phyloP scores from a whole-genome alignment of 2,329 filamentous ascomycete genomes.

The Botrytis pseudocinerea region DNA sequence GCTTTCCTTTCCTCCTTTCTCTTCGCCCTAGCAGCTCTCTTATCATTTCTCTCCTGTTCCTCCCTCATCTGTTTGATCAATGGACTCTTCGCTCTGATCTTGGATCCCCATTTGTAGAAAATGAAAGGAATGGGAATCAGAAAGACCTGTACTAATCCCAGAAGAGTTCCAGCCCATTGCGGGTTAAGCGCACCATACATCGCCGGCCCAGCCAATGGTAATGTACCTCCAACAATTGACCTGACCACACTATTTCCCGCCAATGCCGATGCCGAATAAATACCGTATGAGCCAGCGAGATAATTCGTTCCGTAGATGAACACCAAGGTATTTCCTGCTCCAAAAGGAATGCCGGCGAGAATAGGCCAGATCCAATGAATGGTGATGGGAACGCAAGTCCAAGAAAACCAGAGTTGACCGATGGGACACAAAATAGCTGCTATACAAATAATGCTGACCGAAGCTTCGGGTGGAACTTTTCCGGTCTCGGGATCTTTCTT shows the following conservation, averaged over 20 bases:
- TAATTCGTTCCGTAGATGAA: constrained; percentile 87
- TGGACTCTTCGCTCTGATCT: constrained; percentile 54
- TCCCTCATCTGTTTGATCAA: constrained; percentile 44
- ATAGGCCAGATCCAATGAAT: constrained; percentile 85
- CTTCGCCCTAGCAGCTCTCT: constrained; percentile 30
- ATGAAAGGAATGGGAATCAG: constrained; percentile 79
- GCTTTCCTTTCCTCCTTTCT: constrained; percentile 25
- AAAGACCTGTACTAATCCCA: constrained; percentile 70
- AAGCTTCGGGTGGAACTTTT: constrained; percentile 73
- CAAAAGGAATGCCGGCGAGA: constrained; percentile 76
- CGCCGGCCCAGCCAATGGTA: constrained; percentile 72
- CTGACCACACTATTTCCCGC: constrained; percentile 78
- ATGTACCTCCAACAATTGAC: constrained; percentile 70
- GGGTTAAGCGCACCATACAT: constrained; percentile 71
- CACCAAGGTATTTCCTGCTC: constrained; percentile 71
- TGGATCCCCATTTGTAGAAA: constrained; percentile 66
- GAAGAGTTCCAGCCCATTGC: constrained; percentile 76
- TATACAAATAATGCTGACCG: constrained; percentile 76
- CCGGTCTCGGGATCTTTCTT: constrained; percentile 73
- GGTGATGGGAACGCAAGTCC: constrained; percentile 75
- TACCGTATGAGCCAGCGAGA: constrained; percentile 73
- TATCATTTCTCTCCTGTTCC: constrained; percentile 38
- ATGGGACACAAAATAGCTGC: constrained; percentile 72
- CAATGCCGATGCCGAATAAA: constrained; percentile 78
- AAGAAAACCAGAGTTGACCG: constrained; percentile 83